These are phyloP conservation scores for Spencermartinsiella europaea DNA, from an alignment of 805 yeast genomes.

Conservation along the genomic window DNA sequence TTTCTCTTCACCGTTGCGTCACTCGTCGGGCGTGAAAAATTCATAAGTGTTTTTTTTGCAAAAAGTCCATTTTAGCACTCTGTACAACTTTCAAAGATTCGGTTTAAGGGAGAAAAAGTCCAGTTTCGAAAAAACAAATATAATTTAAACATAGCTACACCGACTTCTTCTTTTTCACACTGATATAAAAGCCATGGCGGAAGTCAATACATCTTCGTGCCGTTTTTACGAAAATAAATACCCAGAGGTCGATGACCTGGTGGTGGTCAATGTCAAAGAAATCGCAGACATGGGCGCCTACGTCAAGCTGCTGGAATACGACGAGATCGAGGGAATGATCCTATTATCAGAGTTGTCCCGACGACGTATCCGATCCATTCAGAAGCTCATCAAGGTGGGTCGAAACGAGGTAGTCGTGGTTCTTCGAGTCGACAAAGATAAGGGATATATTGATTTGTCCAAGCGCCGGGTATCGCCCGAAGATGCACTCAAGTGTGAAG, in stretches of 20 bases:
- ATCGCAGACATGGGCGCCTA: constrained; percentile 99
- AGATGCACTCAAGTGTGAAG: constrained; percentile 96
- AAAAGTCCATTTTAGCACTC: too few species aligned
- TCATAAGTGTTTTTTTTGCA: too few species aligned
- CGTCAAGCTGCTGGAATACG: constrained; percentile 88
- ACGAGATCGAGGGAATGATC: constrained; percentile 98
- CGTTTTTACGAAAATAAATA: constrained; percentile 97
- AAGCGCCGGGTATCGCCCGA: constrained; percentile 98
- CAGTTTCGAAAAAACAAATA: too few species aligned
- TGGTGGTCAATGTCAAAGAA: constrained; percentile 86
- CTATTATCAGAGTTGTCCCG: constrained; percentile 91
- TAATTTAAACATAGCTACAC: too few species aligned
- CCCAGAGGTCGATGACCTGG: constrained; percentile 98
- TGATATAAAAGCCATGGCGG: constrained; percentile 16
- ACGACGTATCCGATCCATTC: constrained; percentile 97
- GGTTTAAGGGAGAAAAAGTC: too few species aligned
- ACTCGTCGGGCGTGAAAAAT: too few species aligned
- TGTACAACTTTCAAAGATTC: too few species aligned
- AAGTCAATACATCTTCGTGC: constrained; percentile 60
- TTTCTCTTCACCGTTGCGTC: too few species aligned
- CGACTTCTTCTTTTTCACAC: too few species aligned
- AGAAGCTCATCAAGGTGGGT: constrained; percentile 95
- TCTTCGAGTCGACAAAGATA: constrained; percentile 95
- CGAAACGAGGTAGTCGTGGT: constrained; percentile 98
- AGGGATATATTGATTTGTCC: constrained; percentile 95